phyloP scores from a whole-genome alignment of 805 yeast species.

The Jamesozyma lodderae region DNA sequence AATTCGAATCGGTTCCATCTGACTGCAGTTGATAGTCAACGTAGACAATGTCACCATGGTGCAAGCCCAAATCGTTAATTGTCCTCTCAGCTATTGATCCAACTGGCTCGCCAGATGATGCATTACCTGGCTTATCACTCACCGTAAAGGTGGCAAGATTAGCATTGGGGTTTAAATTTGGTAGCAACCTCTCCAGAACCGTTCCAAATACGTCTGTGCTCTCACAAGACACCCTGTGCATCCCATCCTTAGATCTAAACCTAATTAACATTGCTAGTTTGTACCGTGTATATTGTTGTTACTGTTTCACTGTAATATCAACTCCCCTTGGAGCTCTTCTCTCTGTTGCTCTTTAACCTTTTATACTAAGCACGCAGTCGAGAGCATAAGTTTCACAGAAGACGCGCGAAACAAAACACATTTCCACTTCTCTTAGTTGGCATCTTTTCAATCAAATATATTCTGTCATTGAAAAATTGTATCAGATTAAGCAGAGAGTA shows the following conservation, averaged over 20 bases:
- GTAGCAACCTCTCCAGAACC: slow-evolving; percentile 35
- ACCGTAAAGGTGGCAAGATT: slow-evolving; percentile 23
- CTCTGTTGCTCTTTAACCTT: neutral
- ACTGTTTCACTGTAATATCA: neutral
- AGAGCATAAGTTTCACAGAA: neutral
- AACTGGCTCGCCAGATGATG: slow-evolving; percentile 15
- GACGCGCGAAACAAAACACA: no score
- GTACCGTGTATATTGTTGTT: neutral
- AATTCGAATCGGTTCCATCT: neutral
- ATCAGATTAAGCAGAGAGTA: no score
- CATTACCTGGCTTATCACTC: slow-evolving; percentile 23
- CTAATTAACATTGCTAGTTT: slow-evolving; percentile 45
- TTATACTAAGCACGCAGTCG: no score
- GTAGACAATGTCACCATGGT: slow-evolving; percentile 54
- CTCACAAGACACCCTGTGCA: slow-evolving; percentile 55
- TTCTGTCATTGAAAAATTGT: no score
- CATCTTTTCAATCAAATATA: no score
- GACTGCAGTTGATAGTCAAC: slow-evolving; percentile 30
- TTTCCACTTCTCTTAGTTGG: no score
- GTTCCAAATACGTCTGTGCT: slow-evolving; percentile 35
- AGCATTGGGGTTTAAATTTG: slow-evolving; percentile 14
- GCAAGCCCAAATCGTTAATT: slow-evolving; percentile 39
- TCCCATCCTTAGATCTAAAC: slow-evolving; percentile 79
- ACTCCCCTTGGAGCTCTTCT: neutral
- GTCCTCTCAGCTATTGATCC: slow-evolving; percentile 19